Conservation (phyloP, 2,329 filamentous ascomycete species). For the Camillea tinctor region DNA sequence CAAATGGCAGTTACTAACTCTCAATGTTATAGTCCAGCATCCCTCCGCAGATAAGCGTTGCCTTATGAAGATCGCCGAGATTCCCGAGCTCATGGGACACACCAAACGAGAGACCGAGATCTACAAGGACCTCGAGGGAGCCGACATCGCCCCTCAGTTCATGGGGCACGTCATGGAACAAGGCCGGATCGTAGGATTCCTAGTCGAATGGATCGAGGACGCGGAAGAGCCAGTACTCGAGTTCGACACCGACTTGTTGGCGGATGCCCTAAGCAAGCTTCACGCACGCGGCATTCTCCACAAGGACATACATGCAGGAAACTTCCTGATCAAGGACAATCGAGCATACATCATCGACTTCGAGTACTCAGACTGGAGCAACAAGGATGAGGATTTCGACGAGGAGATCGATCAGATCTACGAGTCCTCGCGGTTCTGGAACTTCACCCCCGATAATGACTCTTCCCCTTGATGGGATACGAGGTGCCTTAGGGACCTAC, state of each 20-base stretch:
- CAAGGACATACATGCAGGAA: neutral
- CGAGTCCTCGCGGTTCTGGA: too few relatives aligned
- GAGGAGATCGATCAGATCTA: too few relatives aligned
- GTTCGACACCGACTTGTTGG: neutral
- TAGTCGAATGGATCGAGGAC: constrained; percentile 2
- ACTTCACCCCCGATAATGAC: too few relatives aligned
- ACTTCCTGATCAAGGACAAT: neutral
- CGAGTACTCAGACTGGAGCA: neutral
- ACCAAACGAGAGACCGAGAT: constrained; percentile 2
- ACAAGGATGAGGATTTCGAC: neutral
- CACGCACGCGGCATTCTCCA: neutral
- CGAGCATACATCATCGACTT: neutral
- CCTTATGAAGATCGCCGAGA: constrained; percentile 5
- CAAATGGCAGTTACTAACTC: too few relatives aligned
- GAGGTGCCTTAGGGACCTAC: too few relatives aligned
- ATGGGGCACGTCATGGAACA: constrained; percentile 5
- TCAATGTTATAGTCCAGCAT: neutral
- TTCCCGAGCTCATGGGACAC: neutral
- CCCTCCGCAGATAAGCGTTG: neutral
- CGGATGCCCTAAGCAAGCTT: neutral
- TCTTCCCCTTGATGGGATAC: too few relatives aligned
- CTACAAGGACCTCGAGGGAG: constrained; percentile 1
- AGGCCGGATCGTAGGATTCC: constrained; percentile 3
- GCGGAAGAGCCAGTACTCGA: neutral
- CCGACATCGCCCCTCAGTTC: constrained; percentile 2